Percentiles rank a stretch among this genome's conserved stretches.
Evolutionary conservation across 768 basidiomycete species (phyloP).

Genomic region (Leccinum arenicola): DNA sequence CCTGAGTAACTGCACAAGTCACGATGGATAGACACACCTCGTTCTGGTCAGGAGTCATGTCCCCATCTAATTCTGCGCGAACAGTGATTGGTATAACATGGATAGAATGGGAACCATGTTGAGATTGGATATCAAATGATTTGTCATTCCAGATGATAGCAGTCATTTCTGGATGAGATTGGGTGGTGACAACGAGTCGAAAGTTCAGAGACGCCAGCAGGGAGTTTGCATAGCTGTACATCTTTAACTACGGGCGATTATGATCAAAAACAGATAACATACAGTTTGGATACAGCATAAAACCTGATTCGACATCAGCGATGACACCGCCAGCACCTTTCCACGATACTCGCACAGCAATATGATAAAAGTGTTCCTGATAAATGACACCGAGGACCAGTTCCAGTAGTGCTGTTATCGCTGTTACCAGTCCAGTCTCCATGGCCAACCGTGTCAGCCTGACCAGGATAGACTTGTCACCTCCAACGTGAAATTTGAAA

Average conservation of each 20-base stretch:
- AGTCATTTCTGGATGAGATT: not conserved
- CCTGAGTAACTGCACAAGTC: not conserved
- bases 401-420: conserved; percentile 18
- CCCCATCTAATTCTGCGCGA: not conserved
- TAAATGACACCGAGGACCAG: conserved; percentile 10
- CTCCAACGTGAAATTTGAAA: conserved; percentile 4
- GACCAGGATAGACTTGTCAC: conserved; percentile 2
- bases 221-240: not conserved
- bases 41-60: not conserved
- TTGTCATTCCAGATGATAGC: not conserved
- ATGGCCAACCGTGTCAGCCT: conserved; percentile 22
- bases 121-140: not conserved
- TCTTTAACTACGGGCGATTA: not conserved
- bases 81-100: not conserved
- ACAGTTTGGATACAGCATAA: not conserved
- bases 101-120: not conserved
- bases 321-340: not conserved
- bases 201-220: not conserved
- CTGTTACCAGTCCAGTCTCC: conserved; percentile 26
- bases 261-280: not conserved
- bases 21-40: not conserved
- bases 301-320: not conserved
- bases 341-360: conserved; percentile 17
- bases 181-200: not conserved
- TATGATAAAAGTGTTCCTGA: conserved; percentile 6